Percentiles rank a stretch among this genome's conserved stretches.
These are phyloP conservation scores for Umbelopsis sp. DNA, from an alignment of 192 early-diverging fungal genomes.

Conservation along the genomic window DNA sequence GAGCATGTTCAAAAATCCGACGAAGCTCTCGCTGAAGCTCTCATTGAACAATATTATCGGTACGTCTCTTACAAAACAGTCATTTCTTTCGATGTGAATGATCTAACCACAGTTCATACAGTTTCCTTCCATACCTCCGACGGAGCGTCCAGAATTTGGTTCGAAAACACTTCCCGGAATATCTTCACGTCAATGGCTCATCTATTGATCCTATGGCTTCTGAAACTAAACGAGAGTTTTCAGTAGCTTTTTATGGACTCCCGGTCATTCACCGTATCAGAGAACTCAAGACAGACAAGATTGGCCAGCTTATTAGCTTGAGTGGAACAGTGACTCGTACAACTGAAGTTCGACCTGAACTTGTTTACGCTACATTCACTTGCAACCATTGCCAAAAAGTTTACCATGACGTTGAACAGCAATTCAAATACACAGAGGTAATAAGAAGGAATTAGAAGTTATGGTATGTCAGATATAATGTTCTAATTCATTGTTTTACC, in stretches of 20 bases:
- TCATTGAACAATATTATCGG: constrained; percentile 75
- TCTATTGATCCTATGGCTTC: constrained; percentile 39
- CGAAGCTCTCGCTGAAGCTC: constrained; percentile 61
- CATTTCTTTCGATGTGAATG: background rate
- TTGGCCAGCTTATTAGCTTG: constrained; percentile 82
- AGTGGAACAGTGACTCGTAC: constrained; percentile 96
- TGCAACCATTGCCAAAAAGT: constrained; percentile 82
- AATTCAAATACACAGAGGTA: constrained; percentile 96
- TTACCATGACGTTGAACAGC: constrained; percentile 89
- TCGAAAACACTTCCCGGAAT: constrained; percentile 65
- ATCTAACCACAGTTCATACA: background rate
- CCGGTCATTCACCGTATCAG: constrained; percentile 69
- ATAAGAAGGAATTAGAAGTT: background rate
- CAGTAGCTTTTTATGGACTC: constrained; percentile 69
- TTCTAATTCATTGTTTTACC: background rate
- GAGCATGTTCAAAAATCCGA: constrained; percentile 54
- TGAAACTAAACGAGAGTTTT: constrained; percentile 69
- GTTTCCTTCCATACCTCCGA: constrained; percentile 82
- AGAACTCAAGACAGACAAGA: constrained; percentile 78
- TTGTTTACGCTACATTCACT: constrained; percentile 87
- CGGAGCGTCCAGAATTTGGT: constrained; percentile 83
- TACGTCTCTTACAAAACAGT: constrained; percentile 17
- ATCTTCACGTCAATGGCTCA: constrained; percentile 51
- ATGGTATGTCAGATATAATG: background rate
- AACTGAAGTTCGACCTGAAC: constrained; percentile 95